A percentile compares a stretch with the other conserved stretches of the same genome.
Conservation (phyloP, 2,329 filamentous ascomycete species). For the Anthostomella pinea region DNA sequence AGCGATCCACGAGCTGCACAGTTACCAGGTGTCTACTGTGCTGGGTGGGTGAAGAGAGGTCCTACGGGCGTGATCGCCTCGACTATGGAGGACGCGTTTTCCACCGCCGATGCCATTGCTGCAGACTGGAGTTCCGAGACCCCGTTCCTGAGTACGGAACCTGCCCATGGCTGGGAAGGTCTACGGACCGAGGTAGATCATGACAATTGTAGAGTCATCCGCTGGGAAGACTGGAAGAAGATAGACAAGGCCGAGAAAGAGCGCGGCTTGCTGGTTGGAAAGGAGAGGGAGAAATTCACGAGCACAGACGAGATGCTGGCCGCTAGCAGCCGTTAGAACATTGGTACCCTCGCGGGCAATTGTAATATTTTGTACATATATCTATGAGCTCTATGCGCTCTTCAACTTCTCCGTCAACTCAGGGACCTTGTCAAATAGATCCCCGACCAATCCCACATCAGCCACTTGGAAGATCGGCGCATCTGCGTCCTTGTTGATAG, state of each 20-base stretch:
- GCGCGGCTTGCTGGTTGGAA: slow-evolving; percentile 65
- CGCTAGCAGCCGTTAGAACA: slow-evolving; percentile 41
- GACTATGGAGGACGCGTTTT: slow-evolving; percentile 93
- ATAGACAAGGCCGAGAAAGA: slow-evolving; percentile 78
- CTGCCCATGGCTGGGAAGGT: slow-evolving; percentile 68
- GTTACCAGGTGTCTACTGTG: slow-evolving; percentile 78
- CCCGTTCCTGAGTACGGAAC: slow-evolving; percentile 37
- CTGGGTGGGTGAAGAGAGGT: slow-evolving; percentile 94
- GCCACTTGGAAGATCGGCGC: slow-evolving; percentile 98
- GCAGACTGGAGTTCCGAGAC: slow-evolving; percentile 64
- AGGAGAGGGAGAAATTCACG: slow-evolving; percentile 72
- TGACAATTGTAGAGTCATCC: slow-evolving; percentile 60
- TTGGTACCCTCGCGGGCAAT: slow-evolving; percentile 13
- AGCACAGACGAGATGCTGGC: slow-evolving; percentile 56
- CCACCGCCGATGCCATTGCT: slow-evolving; percentile 78
- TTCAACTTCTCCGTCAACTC: slow-evolving; percentile 96
- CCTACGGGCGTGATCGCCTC: slow-evolving; percentile 94
- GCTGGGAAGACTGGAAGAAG: slow-evolving; percentile 79
- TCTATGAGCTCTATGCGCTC: slow-evolving; percentile 36
- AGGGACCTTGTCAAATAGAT: slow-evolving; percentile 92
- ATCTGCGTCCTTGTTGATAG: slow-evolving; percentile 96
- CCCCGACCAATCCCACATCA: slow-evolving; percentile 91
- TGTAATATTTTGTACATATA: slow-evolving; percentile 20
- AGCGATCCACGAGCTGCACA: slow-evolving; percentile 39
- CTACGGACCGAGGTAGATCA: slow-evolving; percentile 59